Percentiles rank a stretch among this genome's conserved stretches.
phyloP scores from a whole-genome alignment of 352 stramenopile species.

The Peronospora destructor region DNA sequence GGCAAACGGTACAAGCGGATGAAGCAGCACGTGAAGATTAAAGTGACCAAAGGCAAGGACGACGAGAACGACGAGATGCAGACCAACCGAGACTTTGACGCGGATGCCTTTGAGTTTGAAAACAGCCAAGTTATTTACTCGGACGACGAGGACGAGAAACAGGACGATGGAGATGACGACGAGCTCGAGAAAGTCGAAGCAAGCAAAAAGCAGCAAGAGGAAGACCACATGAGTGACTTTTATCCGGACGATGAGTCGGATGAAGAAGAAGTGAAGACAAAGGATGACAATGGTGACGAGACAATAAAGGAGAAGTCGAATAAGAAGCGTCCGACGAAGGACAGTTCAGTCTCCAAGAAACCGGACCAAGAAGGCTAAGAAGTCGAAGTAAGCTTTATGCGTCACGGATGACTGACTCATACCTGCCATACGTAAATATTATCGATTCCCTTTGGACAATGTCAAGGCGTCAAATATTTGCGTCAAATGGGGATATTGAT shows the following conservation, averaged over 20 bases:
- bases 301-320: constrained; percentile 34
- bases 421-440: constrained; percentile 14
- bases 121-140: constrained; percentile 68
- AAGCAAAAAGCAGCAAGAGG: constrained; percentile 15
- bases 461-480: neutral
- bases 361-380: constrained; percentile 26
- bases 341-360: constrained; percentile 29
- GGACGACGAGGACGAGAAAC: constrained; percentile 52
- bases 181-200: constrained; percentile 18
- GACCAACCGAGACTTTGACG: constrained; percentile 52
- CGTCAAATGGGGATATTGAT: constrained; percentile 23
- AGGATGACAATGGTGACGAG: constrained; percentile 29
- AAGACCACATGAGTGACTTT: constrained; percentile 58
- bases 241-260: constrained; percentile 50
- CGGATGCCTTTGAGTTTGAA: constrained; percentile 77
- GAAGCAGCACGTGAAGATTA: constrained; percentile 66
- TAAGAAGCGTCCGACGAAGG: constrained; percentile 36
- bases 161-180: constrained; percentile 27
- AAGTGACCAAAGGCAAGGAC: constrained; percentile 25
- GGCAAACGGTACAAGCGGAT: constrained; percentile 82
- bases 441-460: constrained; percentile 17
- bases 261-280: constrained; percentile 16
- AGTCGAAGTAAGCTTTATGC: constrained; percentile 6
- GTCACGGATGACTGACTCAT: neutral
- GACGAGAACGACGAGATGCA: constrained; percentile 24